phyloP scores from a whole-genome alignment of 2,329 filamentous ascomycete species.

The Phymatotrichopsis omnivora region DNA sequence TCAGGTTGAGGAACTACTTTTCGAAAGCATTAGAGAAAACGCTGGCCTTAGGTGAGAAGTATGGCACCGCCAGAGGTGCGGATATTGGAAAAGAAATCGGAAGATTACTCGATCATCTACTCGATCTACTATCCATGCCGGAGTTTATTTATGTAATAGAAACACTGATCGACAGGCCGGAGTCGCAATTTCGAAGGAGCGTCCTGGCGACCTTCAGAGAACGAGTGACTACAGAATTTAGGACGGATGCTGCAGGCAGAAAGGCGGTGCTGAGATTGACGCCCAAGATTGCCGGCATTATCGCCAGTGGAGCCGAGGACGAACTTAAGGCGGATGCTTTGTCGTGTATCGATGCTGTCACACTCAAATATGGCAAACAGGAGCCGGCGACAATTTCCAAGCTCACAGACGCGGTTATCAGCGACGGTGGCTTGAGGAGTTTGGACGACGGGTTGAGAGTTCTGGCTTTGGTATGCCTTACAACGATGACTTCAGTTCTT shows the following conservation, averaged over 20 bases:
- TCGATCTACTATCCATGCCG: constrained; percentile 72
- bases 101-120: constrained; percentile 64
- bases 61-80: constrained; percentile 34
- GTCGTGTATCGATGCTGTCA: constrained; percentile 75
- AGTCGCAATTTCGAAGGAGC: constrained; percentile 61
- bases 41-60: constrained; percentile 37
- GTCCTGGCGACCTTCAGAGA: constrained; percentile 71
- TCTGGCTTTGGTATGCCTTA: constrained; percentile 78
- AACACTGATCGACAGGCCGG: constrained; percentile 63
- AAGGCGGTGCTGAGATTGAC: constrained; percentile 66
- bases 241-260: constrained; percentile 57
- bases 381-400: constrained; percentile 65
- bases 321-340: constrained; percentile 70
- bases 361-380: constrained; percentile 91
- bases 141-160: constrained; percentile 88
- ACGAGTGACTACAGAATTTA: constrained; percentile 63
- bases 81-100: constrained; percentile 41
- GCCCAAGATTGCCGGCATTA: constrained; percentile 64
- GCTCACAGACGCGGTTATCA: constrained; percentile 66
- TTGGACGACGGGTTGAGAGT: constrained; percentile 61
- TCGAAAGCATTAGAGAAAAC: constrained; percentile 30
- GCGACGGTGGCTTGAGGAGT: constrained; percentile 65
- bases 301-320: constrained; percentile 63
- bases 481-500: constrained; percentile 79
- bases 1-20: constrained; percentile 25